These are phyloP conservation scores for Amesomyces nigricolor DNA, from an alignment of 2,329 filamentous ascomycete genomes.

Conservation along the genomic window DNA sequence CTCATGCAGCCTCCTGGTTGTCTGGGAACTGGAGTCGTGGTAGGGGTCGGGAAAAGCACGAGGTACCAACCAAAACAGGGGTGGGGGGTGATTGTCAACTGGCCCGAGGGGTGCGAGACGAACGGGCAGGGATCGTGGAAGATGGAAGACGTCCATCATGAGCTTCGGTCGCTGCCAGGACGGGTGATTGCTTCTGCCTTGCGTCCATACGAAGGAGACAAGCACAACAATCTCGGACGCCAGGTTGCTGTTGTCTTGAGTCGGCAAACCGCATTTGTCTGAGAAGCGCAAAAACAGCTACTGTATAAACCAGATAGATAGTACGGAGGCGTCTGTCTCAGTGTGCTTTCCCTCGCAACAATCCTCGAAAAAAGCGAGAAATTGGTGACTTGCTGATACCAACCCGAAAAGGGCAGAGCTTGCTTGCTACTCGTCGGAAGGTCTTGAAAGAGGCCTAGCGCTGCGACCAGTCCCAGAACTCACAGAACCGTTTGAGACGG, in stretches of 20 bases:
- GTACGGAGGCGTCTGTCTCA: neutral
- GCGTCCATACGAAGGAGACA: neutral
- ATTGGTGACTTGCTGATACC: neutral
- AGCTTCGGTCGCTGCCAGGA: neutral
- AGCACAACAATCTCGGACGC: neutral
- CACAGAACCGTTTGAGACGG: neutral
- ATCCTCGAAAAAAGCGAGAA: too few relatives aligned
- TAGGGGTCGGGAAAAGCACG: constrained; percentile 21
- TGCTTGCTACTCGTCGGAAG: neutral
- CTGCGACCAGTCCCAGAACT: neutral
- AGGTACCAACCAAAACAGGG: constrained; percentile 13
- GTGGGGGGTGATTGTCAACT: constrained; percentile 15
- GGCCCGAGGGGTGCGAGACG: constrained; percentile 18
- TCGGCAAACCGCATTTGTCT: neutral
- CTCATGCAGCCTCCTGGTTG: constrained; percentile 20
- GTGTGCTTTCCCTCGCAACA: neutral
- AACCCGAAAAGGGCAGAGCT: neutral
- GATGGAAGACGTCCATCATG: constrained; percentile 6
- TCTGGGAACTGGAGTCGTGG: constrained; percentile 7
- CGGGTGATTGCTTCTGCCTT: constrained; percentile 3
- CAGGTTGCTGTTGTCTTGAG: neutral
- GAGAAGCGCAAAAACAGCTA: too few relatives aligned
- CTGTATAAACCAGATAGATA: neutral
- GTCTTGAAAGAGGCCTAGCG: neutral
- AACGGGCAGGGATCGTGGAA: constrained; percentile 20